Evolutionary conservation across 140 eudicot genomes (phyloP), one percentile per base, ranked within the genome.

Genomic region (Ambrosia hybrid): DNA sequence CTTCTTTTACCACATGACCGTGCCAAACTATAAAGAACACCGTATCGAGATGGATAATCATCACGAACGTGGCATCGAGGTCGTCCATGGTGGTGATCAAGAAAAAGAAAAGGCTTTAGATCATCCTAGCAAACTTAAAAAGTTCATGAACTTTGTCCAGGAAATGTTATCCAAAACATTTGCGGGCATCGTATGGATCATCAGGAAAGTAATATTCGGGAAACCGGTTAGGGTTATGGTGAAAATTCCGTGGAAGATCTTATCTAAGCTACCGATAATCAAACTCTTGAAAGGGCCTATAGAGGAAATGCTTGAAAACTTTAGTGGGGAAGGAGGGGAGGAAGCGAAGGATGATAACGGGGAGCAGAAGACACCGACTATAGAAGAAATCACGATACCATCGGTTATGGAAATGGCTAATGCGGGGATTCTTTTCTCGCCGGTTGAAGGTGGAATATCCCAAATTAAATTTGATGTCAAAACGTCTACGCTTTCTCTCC

Each of bases 191-290:
- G 17, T 76, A 14, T 38, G 21, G 12, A 11, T 71, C 43, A 26
- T 82, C 26, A 82, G 84, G 66, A 73, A 65, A n/a, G 15, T 84
- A 4, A 4, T 84, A 14, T 74, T 65, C 16, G 80, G 84, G 1
- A 79, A 59, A 37, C 83, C 82, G 0, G 6, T 84, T 0, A 80
- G 60, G 11, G 16, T 80, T 0, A 0, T 80, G 0, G 56, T 72
- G 57, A 87, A 82, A 52, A 4, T 84, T 4, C 94, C 94, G 0
- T 87, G 85, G 89, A 78, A 49, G 46, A 79, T 87, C 17, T 17
- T 87, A 2, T 65, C 84, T 13, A 84, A 55, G 26, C 72, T 79
- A 10, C 94, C 89, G 0, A 43, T 71, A 4, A 13, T 84, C 14
- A 80, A 65, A 13, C 36, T 82, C 66, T 1, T 82, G 52, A 87